These are phyloP conservation scores for Eragrostis nindensis DNA, from an alignment of 176 grass and related monocot species.

Conservation along the genomic window DNA sequence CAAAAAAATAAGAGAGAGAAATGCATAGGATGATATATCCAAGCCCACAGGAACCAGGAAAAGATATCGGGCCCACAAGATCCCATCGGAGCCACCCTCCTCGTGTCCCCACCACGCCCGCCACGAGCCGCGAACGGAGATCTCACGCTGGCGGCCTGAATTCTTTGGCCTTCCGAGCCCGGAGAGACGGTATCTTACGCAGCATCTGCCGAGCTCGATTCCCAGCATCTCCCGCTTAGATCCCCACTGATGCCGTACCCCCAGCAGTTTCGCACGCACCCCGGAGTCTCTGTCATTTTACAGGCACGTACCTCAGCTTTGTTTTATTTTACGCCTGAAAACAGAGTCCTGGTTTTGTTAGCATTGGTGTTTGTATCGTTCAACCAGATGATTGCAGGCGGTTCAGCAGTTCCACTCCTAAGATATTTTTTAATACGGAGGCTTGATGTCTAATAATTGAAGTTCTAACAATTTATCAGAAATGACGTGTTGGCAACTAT, in stretches of 20 bases:
- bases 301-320: background rate
- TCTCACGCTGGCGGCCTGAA: conserved; percentile 19
- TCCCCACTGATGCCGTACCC: conserved; percentile 37
- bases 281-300: background rate
- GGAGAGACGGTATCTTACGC: conserved; percentile 21
- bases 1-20: no score
- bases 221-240: conserved; percentile 47
- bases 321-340: background rate
- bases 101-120: conserved; percentile 27
- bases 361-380: no score
- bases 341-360: no score
- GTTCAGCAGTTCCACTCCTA: background rate
- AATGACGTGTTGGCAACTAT: no score
- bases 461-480: no score
- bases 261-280: background rate
- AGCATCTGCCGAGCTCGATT: conserved; percentile 54
- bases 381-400: background rate
- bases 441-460: no score
- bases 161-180: background rate
- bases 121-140: conserved; percentile 10
- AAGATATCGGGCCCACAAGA: conserved; percentile 20
- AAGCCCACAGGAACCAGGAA: conserved; percentile 3
- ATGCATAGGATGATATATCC: no score
- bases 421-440: background rate
- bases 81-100: background rate